Evolutionary conservation across 352 stramenopile genomes (phyloP), one percentile per base, ranked within the genome.

Genomic region (Pythium utonaiense): DNA sequence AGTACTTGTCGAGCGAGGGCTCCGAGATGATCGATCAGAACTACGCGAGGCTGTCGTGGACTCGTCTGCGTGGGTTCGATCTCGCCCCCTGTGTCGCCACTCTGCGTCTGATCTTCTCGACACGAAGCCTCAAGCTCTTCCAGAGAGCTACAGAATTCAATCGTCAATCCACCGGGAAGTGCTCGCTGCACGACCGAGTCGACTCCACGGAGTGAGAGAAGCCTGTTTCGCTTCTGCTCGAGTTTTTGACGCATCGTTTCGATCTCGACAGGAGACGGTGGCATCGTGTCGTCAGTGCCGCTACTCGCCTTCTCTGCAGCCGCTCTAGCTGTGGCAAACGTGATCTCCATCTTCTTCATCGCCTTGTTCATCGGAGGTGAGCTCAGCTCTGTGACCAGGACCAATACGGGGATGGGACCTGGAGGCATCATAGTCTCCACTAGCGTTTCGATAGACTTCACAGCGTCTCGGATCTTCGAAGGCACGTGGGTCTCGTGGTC

Each of bases 311-410:
- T 47, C n/a, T 47, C 40, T 21, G 25, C 44, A 8, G 28, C 13
- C 41, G 52, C 21, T 2, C 48, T 34, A 1, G 21, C 33, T 17
- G 13, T 47, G 0, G 52, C 57, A 4, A 34, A 22, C 6, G 52
- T 28, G 0, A 53, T 25, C 19, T 66, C 52, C 14, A 83, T 57
- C 34, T 75, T 82, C 30, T 66, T 68, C 66, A 71, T 74, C 3
- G 61, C 19, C 12, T 69, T 84, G 4, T 71, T 87, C 53, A 90
- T 44, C 21, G 80, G 80, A 4, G 80, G 80, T 10, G 48, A 48
- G 25, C 65, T 78, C 55, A 86, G 54, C 22, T 85, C 73, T 17
- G 73, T 90, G 19, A 85, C 49, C 2, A 90, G 42, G 6, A 88
- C 69, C 6, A 90, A 50, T 13, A 70, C 71, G 21, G 34, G 41